A percentile compares a stretch with the other conserved stretches of the same genome.
phyloP scores from a whole-genome alignment of 2,329 filamentous ascomycete species.

The Purpureocillium lavendulum region DNA sequence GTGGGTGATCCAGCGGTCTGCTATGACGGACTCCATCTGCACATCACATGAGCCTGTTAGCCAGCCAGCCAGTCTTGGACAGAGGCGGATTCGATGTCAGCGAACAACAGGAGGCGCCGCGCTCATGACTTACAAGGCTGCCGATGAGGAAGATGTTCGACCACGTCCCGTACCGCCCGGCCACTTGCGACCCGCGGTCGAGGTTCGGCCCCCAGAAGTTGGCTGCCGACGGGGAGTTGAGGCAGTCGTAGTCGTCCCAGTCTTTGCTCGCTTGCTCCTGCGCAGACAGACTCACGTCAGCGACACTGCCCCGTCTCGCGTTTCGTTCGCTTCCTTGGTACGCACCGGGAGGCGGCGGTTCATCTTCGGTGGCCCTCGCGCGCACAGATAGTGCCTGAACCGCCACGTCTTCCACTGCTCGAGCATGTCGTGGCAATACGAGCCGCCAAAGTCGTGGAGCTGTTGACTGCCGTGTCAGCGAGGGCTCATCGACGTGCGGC shows the following conservation, averaged over 20 bases:
- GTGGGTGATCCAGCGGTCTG: constrained; percentile 5
- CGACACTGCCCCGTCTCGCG: no score
- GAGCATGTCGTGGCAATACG: constrained; percentile 11
- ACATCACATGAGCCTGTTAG: no score
- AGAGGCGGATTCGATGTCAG: no score
- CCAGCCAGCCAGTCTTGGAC: no score
- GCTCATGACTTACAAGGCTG: constrained; percentile 14
- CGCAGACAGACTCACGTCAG: no score
- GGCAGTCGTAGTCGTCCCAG: constrained; percentile 12
- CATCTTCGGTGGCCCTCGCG: constrained; percentile 11
- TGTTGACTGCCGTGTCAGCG: constrained; percentile 4
- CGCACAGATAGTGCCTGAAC: constrained; percentile 9
- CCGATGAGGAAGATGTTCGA: constrained; percentile 19
- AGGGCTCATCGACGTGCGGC: no score
- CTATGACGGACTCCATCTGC: constrained; percentile 20
- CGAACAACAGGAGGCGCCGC: no score
- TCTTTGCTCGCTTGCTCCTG: constrained; percentile 16
- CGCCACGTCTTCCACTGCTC: constrained; percentile 5
- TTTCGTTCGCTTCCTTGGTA: no score
- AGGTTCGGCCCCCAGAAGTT: constrained; percentile 10
- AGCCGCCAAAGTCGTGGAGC: constrained; percentile 19
- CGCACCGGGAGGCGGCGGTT: constrained; percentile 15
- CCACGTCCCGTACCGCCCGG: constrained; percentile 19
- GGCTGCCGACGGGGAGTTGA: background rate
- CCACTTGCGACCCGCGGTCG: constrained; percentile 4